Evolutionary conservation across 2,329 filamentous ascomycete genomes (phyloP).

Genomic region (Colletotrichum gloeosporioides): DNA sequence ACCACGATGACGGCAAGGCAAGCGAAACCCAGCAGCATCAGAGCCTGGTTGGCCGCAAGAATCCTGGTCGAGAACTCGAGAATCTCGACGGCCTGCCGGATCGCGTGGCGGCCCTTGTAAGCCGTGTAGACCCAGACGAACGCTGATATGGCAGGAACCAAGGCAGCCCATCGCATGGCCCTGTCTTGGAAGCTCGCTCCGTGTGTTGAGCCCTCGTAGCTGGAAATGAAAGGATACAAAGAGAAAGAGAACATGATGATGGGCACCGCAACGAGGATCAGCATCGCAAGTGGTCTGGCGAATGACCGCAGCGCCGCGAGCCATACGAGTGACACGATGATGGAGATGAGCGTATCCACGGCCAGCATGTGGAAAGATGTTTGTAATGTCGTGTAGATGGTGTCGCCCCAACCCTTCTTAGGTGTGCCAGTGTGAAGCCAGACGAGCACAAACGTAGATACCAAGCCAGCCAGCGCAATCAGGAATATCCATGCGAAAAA

Average conservation of each 20-base stretch:
- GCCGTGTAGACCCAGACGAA: slow-evolving; percentile 85
- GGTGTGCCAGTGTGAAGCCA: slow-evolving; percentile 86
- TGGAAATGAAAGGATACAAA: slow-evolving; percentile 88
- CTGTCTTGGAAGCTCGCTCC: slow-evolving; percentile 85
- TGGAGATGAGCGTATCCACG: slow-evolving; percentile 88
- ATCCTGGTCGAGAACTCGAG: slow-evolving; percentile 93
- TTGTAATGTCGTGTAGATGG: slow-evolving; percentile 88
- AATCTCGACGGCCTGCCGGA: slow-evolving; percentile 84
- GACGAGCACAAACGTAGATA: slow-evolving; percentile 88
- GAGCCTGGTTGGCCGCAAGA: slow-evolving; percentile 80
- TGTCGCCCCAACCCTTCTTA: slow-evolving; percentile 83
- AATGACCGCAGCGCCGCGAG: slow-evolving; percentile 87
- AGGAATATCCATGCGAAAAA: slow-evolving; percentile 93
- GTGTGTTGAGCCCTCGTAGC: slow-evolving; percentile 78
- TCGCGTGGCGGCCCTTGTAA: slow-evolving; percentile 77
- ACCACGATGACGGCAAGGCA: slow-evolving; percentile 77
- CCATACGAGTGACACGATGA: slow-evolving; percentile 90
- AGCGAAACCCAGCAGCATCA: slow-evolving; percentile 83
- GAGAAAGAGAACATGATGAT: slow-evolving; percentile 88
- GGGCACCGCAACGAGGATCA: slow-evolving; percentile 84
- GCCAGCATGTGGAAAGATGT: slow-evolving; percentile 89
- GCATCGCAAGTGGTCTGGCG: slow-evolving; percentile 80
- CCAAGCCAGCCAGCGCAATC: slow-evolving; percentile 81
- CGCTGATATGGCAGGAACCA: slow-evolving; percentile 76
- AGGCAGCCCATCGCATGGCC: slow-evolving; percentile 85